Evolutionary conservation across 345 rosid species (phyloP).

Genomic region (Lumnitzera littorea): DNA sequence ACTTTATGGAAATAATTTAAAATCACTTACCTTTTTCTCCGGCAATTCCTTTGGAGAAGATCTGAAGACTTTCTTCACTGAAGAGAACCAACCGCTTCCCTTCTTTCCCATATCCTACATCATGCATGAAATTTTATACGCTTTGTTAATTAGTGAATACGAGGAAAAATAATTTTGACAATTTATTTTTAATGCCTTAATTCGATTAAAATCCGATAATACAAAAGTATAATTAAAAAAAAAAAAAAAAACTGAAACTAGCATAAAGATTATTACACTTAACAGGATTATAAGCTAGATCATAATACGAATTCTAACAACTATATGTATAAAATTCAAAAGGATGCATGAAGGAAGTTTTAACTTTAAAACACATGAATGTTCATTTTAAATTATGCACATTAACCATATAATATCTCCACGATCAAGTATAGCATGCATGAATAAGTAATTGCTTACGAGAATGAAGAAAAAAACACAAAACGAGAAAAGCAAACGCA

Average conservation of each 20-base stretch:
- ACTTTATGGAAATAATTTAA: background rate
- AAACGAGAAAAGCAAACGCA: too few relatives aligned
- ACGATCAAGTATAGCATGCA: too few relatives aligned
- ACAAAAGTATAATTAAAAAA: background rate
- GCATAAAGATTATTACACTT: background rate
- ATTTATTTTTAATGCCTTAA: background rate
- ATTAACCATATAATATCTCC: background rate
- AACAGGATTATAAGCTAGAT: background rate
- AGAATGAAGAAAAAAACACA: too few relatives aligned
- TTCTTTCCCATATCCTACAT: constrained; percentile 77
- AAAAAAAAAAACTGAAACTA: background rate
- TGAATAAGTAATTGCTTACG: too few relatives aligned
- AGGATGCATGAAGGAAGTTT: background rate
- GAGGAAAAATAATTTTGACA: background rate
- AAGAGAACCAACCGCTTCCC: constrained; percentile 79
- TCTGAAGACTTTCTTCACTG: constrained; percentile 87
- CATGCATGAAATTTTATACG: background rate
- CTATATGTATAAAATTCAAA: too few relatives aligned
- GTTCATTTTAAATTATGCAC: too few relatives aligned
- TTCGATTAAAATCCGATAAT: background rate
- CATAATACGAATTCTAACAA: background rate
- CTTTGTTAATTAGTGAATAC: background rate
- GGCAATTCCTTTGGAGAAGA: constrained; percentile 59
- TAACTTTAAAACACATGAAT: too few relatives aligned
- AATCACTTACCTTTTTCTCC: constrained; percentile 43